Evolutionary conservation across 2,329 filamentous ascomycete species (phyloP), one percentile per base, ranked within the genome.

Genomic region (Furcasterigmium sp.): DNA sequence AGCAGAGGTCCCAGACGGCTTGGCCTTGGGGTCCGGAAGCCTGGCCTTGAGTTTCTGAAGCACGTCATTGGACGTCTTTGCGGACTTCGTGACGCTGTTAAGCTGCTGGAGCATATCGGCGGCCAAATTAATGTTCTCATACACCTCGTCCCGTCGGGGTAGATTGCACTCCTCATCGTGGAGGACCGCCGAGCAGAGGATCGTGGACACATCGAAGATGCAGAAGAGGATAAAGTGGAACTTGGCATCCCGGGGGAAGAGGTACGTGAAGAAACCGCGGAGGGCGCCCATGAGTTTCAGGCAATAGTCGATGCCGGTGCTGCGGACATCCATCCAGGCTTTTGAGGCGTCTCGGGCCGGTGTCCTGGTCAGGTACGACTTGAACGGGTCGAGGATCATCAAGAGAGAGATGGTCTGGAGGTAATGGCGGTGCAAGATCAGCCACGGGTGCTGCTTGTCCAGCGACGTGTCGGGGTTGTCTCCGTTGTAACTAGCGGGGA

Each of bases 171-270:
- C 59, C n/a, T 58, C 53, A 45, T 78, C 74, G 46, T 77, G 73
- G 5, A 75, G 62, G 7, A 78, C 58, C 3, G 72, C 68, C 1
- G 73, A 76, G 56, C 71, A 76, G 7, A 76, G 53, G 15, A 73
- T 58, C 1, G 73, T 70, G 1, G 72, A 65, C 0, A 70, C 73
- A 46, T 78, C 72, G 38, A 78, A 78, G 25, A 76, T 67, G 36
- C 63, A 61, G 43, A 76, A 77, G 0, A 72, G 57, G 5, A 72
- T 65, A 41, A 72, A 64, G 48, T 75, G 69, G 32, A 73, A 75
- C 32, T 70, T 74, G 7, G 67, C 63, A 37, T 74, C 69, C 13
- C 67, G 56, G 0, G 70, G 70, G 38, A 64, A 69, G 7, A 68
- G 59, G 29, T 68, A 59, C n/a, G 70, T 56, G 40, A 74, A 72